phyloP scores from a whole-genome alignment of 371 early-diverging fungal genomes.

The Rhizopus arrhizus region DNA sequence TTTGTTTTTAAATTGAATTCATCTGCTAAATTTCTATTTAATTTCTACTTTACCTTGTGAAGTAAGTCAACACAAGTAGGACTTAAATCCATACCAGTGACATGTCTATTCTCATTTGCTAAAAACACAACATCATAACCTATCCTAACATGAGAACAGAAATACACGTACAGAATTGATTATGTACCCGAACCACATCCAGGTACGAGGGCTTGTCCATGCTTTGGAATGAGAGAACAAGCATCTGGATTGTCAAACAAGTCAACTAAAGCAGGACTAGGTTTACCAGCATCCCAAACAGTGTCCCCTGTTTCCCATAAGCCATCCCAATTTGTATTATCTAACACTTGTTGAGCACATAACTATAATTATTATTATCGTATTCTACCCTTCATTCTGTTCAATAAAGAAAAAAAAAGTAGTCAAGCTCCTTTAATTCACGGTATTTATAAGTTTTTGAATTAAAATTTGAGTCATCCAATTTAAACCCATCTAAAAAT shows the following conservation, averaged over 20 bases:
- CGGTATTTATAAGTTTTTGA: too few species aligned
- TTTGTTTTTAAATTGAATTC: too few species aligned
- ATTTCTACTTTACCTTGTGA: constrained; percentile 35
- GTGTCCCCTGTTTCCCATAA: constrained; percentile 58
- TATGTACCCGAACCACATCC: constrained; percentile 75
- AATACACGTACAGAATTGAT: neutral
- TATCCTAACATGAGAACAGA: constrained; percentile 11
- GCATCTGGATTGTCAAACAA: constrained; percentile 62
- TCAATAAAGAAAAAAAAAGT: too few species aligned
- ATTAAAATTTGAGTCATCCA: too few species aligned
- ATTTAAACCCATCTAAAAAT: too few species aligned
- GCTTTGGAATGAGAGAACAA: constrained; percentile 53
- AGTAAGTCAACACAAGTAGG: constrained; percentile 63
- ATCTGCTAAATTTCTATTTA: too few species aligned
- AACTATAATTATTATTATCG: too few species aligned
- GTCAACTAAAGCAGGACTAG: constrained; percentile 67
- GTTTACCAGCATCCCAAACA: constrained; percentile 65
- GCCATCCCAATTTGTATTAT: constrained; percentile 52
- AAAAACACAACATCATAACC: constrained; percentile 80
- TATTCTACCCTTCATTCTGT: too few species aligned
- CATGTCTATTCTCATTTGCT: constrained; percentile 56
- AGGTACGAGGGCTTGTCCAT: constrained; percentile 75
- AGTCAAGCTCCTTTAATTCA: too few species aligned
- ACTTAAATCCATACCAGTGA: constrained; percentile 75
- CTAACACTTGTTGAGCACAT: neutral